These are phyloP conservation scores for Saccharomycopsis sp. DNA, from an alignment of 805 yeast genomes.

Conservation along the genomic window DNA sequence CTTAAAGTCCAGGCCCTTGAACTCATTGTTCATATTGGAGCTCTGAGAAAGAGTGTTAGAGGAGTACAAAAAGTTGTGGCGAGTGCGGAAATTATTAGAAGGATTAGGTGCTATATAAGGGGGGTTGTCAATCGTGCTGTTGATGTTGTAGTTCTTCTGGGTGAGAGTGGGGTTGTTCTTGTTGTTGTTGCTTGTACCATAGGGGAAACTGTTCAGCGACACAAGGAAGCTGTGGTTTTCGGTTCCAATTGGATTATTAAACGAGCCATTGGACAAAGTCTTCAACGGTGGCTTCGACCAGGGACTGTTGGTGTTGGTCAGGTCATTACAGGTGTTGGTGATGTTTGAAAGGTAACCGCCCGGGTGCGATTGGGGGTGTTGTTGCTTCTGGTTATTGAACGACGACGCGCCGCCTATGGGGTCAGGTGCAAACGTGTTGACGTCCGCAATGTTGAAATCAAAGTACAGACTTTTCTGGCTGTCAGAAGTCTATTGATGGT, in stretches of 20 bases:
- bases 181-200: neutral
- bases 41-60: neutral
- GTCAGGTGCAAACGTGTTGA: neutral
- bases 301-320: neutral
- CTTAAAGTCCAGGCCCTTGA: neutral
- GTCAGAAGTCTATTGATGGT: neutral
- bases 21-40: neutral
- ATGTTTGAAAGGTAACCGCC: neutral
- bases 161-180: neutral
- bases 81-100: too few species aligned
- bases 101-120: too few species aligned
- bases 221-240: neutral
- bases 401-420: neutral
- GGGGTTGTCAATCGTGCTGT: too few species aligned
- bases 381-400: neutral
- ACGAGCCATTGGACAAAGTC: neutral
- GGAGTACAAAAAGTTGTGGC: neutral
- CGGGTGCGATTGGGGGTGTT: neutral
- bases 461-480: neutral
- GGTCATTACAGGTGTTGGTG: neutral
- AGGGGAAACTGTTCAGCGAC: neutral
- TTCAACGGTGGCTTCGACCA: neutral
- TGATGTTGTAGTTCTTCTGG: neutral
- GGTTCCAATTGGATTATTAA: neutral
- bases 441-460: neutral